These are phyloP conservation scores for Fonsecaea erecta DNA, from an alignment of 2,329 filamentous ascomycete genomes.

Conservation along the genomic window DNA sequence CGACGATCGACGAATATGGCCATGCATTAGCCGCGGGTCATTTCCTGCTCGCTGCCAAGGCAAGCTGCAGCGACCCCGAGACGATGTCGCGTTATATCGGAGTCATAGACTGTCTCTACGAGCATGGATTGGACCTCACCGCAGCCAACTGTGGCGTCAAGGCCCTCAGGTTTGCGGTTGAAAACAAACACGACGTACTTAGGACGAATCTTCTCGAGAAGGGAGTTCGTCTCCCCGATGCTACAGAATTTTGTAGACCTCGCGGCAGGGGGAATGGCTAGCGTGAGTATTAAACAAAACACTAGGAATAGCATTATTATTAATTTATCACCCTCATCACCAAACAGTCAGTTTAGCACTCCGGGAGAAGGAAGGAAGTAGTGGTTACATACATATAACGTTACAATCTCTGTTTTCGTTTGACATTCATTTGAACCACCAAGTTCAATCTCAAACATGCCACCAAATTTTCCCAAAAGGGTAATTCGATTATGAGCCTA, in stretches of 20 bases:
- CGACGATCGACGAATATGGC: slow-evolving; percentile 12
- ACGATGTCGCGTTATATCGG: not conserved
- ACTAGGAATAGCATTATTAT: too few relatives aligned
- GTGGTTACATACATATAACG: too few relatives aligned
- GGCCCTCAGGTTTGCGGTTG: slow-evolving; percentile 8
- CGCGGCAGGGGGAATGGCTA: too few relatives aligned
- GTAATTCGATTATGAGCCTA: too few relatives aligned
- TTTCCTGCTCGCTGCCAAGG: not conserved
- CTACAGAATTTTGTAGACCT: not conserved
- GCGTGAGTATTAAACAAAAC: too few relatives aligned
- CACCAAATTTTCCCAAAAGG: too few relatives aligned
- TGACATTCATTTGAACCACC: too few relatives aligned
- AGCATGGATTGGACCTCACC: slow-evolving; percentile 11
- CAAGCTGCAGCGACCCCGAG: not conserved
- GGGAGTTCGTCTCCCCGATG: not conserved
- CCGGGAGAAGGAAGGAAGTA: too few relatives aligned
- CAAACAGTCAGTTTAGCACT: too few relatives aligned
- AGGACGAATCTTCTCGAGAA: slow-evolving; percentile 1
- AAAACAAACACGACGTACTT: not conserved
- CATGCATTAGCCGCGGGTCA: slow-evolving; percentile 1
- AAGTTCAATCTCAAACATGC: too few relatives aligned
- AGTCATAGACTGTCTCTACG: not conserved
- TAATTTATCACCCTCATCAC: too few relatives aligned
- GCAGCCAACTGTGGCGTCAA: slow-evolving; percentile 7
- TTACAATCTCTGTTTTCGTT: too few relatives aligned